Percentiles rank a stretch among this genome's conserved stretches.
Conservation (phyloP, 2,329 filamentous ascomycete species). For the Neospermospora avenae region DNA sequence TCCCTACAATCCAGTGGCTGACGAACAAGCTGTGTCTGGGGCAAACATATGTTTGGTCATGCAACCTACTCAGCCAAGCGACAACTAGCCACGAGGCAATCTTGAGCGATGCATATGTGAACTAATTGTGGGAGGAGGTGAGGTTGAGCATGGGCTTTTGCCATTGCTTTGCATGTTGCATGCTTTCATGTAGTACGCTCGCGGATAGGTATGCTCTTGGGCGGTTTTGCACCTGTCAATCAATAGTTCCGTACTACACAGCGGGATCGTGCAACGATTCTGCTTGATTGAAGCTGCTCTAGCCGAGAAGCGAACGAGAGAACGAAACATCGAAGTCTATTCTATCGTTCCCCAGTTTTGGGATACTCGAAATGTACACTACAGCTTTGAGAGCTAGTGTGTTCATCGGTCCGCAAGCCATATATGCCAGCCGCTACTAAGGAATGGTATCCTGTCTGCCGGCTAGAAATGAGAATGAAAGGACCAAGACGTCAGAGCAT, state of each 20-base stretch:
- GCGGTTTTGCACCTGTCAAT: background rate
- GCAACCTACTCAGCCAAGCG: background rate
- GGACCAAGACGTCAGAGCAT: background rate
- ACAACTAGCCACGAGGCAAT: conserved; percentile 2
- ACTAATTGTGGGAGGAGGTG: background rate
- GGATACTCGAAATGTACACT: background rate
- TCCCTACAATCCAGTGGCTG: background rate
- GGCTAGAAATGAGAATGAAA: background rate
- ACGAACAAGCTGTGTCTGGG: background rate
- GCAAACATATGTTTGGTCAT: conserved; percentile 1
- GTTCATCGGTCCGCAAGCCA: background rate
- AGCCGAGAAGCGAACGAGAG: background rate
- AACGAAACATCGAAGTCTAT: background rate
- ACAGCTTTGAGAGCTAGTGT: background rate
- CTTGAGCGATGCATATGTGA: conserved; percentile 7
- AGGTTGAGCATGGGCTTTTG: background rate
- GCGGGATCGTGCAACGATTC: background rate
- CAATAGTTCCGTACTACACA: background rate
- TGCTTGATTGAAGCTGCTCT: background rate
- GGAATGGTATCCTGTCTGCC: background rate
- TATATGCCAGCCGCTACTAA: background rate
- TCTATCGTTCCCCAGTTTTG: background rate
- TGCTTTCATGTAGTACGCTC: background rate
- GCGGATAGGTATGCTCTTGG: background rate
- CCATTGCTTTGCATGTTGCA: background rate